Percentiles rank a stretch among this genome's conserved stretches.
Conservation (phyloP, 805 yeast genomes). For the Sporopachydermia lactativora region DNA sequence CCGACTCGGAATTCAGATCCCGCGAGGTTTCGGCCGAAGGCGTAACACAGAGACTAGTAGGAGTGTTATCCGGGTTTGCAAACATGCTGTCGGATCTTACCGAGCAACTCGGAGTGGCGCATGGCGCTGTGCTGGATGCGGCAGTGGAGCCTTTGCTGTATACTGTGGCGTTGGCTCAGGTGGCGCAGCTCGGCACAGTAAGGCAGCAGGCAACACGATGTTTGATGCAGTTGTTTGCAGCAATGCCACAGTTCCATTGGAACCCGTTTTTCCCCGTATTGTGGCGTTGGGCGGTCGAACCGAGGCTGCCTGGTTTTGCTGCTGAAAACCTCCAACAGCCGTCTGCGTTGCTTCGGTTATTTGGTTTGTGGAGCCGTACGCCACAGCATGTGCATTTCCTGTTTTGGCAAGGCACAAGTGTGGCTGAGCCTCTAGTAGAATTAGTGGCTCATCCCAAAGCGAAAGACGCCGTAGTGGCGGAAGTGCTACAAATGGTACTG, state of each 20-base stretch:
- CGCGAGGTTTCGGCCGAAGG: conserved; percentile 11
- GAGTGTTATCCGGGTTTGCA: conserved; percentile 49
- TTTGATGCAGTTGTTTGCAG: conserved; percentile 39
- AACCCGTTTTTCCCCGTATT: conserved; percentile 30
- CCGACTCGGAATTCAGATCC: conserved; percentile 6
- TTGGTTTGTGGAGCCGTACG: conserved; percentile 42
- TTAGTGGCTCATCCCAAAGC: conserved; percentile 40
- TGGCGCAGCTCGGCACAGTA: conserved; percentile 38
- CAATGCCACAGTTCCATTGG: conserved; percentile 48
- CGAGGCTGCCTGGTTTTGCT: conserved; percentile 56
- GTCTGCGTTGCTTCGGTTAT: conserved; percentile 57
- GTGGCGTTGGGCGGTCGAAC: conserved; percentile 38
- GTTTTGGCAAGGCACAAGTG: conserved; percentile 37
- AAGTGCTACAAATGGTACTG: background rate
- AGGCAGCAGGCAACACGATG: conserved; percentile 59
- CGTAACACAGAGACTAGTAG: conserved; percentile 23
- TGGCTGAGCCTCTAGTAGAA: conserved; percentile 40
- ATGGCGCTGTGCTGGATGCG: conserved; percentile 31
- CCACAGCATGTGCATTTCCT: conserved; percentile 36
- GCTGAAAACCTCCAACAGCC: conserved; percentile 73
- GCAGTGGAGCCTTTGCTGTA: conserved; percentile 45
- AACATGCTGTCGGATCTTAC: conserved; percentile 44
- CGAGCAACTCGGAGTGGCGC: conserved; percentile 43
- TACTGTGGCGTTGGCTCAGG: conserved; percentile 39
- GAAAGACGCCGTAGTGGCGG: conserved; percentile 46